Conservation (phyloP, 2,329 filamentous ascomycete species). For the Elsinoe fawcettii region DNA sequence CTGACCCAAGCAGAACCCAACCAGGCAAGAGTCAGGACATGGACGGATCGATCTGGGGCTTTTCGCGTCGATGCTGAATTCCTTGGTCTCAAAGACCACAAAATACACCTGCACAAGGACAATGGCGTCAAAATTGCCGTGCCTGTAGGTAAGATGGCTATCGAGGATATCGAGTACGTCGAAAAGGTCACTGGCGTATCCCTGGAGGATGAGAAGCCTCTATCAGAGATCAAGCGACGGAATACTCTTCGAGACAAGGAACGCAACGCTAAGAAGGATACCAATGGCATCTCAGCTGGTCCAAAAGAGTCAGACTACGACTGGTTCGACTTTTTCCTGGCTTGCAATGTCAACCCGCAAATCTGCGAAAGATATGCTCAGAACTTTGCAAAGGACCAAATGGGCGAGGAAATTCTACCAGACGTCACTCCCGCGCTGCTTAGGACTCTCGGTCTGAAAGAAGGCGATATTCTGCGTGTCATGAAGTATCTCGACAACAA, state of each 20-base stretch:
- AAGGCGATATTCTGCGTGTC: slow-evolving; percentile 92
- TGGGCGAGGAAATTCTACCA: slow-evolving; percentile 87
- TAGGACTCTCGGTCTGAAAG: slow-evolving; percentile 82
- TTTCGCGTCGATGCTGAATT: slow-evolving; percentile 98
- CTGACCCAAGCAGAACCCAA: slow-evolving; percentile 60
- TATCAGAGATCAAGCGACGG: slow-evolving; percentile 66
- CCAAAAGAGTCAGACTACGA: slow-evolving; percentile 76
- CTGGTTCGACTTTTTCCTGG: slow-evolving; percentile 98
- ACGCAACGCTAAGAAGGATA: slow-evolving; percentile 19
- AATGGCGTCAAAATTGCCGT: slow-evolving; percentile 99
- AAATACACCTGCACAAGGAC: slow-evolving; percentile 94
- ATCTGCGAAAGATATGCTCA: slow-evolving; percentile 91
- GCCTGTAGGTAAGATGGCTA: slow-evolving; percentile 88
- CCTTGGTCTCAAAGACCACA: slow-evolving; percentile 85
- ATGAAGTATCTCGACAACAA: slow-evolving; percentile 82
- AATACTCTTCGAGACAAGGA: slow-evolving; percentile 46
- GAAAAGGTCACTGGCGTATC: slow-evolving; percentile 81
- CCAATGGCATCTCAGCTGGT: slow-evolving; percentile 31
- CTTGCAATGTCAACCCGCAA: slow-evolving; percentile 82
- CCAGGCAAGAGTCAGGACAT: slow-evolving; percentile 71
- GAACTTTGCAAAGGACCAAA: slow-evolving; percentile 82
- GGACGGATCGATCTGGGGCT: slow-evolving; percentile 90
- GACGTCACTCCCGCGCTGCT: slow-evolving; percentile 80
- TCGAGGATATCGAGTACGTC: slow-evolving; percentile 90
- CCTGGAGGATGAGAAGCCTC: slow-evolving; percentile 82